Evolutionary conservation across 768 basidiomycete genomes (phyloP), one percentile per base, ranked within the genome.

Genomic region (Cystofilobasidium capitatum): DNA sequence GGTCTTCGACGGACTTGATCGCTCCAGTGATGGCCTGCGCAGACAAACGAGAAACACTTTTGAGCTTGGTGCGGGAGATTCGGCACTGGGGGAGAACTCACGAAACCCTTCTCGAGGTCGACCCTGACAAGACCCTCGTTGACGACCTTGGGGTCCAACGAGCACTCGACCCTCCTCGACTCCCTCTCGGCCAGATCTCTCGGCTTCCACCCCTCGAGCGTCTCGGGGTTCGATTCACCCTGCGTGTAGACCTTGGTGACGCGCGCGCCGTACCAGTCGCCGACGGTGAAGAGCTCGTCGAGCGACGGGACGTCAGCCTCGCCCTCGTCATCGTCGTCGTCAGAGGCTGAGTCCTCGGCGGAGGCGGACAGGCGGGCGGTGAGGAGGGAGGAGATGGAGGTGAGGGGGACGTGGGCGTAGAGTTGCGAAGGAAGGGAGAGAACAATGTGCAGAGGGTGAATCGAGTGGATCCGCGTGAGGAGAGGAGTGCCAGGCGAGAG

Each of bases 371-470:
- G 81, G 24, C 82, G 79, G 35, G 77, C 72, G 10, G 91, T 97
- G 67, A 91, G 81, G 73, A 88, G 86, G 37, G 83, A 78, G 17
- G 91, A 89, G 66, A 98, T 83, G 76, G 92, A 86, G 45, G 93
- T 98, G 71, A 99, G 90, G 29, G 94, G 93, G 39, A 98, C 82
- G 77, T 99, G 91, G 12, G 84, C 96, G 71, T 89, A 83, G 44
- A 99, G 84, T 78, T 97, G 93, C 73, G 93, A 89, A 22, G 96
- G 94, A n/a, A 99, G 81, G 22, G 94, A 97, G 35, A 98, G 81
- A 66, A 98, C 83, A 68, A 99, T 82, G 54, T 90, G 88, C 40
- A 99, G 84, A 14, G 93, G 89, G 70, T 90, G 85, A 62, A 98
- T 83, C 33, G 87, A 83, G 71, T 89, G 82, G 61, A 99, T 83